phyloP scores from a whole-genome alignment of 345 rosid genomes.

The Eucalyptus leucophloia region DNA sequence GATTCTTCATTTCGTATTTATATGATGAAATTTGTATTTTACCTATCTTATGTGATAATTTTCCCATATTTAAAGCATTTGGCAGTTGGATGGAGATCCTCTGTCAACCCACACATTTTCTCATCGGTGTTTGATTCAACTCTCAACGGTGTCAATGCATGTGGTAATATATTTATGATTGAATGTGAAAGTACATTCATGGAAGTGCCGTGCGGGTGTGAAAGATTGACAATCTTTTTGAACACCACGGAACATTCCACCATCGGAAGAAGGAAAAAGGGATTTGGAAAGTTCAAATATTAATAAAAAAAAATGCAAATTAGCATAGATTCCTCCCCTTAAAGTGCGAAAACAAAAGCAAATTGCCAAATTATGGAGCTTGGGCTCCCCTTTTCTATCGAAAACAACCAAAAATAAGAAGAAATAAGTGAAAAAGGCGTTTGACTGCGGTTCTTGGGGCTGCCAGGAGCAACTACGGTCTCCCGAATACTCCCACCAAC shows the following conservation, averaged over 20 bases:
- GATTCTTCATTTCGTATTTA: neutral
- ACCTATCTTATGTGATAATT: neutral
- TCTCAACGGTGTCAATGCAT: neutral
- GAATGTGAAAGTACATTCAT: neutral
- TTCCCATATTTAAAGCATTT: neutral
- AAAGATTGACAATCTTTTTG: neutral
- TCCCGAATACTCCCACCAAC: too few species aligned
- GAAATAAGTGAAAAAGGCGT: too few species aligned
- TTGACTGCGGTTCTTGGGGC: neutral
- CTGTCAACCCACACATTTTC: fast-evolving
- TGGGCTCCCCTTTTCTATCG: neutral
- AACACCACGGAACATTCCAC: neutral
- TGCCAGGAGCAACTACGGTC: neutral
- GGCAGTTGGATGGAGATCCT: neutral
- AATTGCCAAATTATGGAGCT: neutral
- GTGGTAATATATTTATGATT: neutral
- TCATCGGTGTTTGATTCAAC: neutral
- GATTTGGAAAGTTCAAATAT: neutral
- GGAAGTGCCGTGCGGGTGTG: fast-evolving
- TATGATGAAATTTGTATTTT: neutral
- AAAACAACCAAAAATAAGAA: neutral
- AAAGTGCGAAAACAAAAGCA: neutral
- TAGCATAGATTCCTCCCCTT: neutral
- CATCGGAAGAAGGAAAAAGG: neutral
- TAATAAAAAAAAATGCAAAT: neutral